Evolutionary conservation across 164 flowering plant species (phyloP), one percentile per base, ranked within the genome.

Genomic region (Taxillus chinensis): DNA sequence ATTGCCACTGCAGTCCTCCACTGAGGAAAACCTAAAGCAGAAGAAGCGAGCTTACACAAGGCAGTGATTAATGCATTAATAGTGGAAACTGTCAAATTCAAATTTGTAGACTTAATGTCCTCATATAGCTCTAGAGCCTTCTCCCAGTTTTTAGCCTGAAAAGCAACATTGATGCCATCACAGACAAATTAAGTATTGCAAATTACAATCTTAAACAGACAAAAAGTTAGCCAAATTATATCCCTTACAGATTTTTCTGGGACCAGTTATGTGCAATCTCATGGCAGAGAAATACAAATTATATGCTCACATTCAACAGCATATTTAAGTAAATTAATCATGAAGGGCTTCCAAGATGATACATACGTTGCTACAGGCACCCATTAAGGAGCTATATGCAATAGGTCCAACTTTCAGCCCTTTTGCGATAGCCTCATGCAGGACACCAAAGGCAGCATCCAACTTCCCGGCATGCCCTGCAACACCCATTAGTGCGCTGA

Each of bases 311-410:
- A 27, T 27, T 27, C 27, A 27, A 27, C 27, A 27, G 27, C 27
- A 27, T 27, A 27, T 27, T 27, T 27, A 27, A 27, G 2, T 27
- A 27, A 27, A 39, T 5, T 43, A 14, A 50, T 56, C 27, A 40
- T 10, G 3, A 5, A 15, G 5, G 13, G 56, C 8, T 16, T 41
- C 39, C 56, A 42, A 52, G 45, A 59, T 55, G 66, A 62, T 45
- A 74, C 93, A 66, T 87, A 87, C 99, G 73, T 87, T 86, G 76
- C 96, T 65, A 74, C 99, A 90, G 40, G 99, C 99, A 62, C 99
- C 97, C 99, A 93, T 90, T 77, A 93, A 69, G 43, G 97, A 93
- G 79, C 96, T 83, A 66, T 89, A 90, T 59, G 91, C 63, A 60
- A 90, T 61, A 55, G 73, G 81, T 66, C 99, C 99, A 59, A 83